Base-by-base conservation (phyloP, 164 flowering plant species). In the Buxus sempervirens region DNA sequence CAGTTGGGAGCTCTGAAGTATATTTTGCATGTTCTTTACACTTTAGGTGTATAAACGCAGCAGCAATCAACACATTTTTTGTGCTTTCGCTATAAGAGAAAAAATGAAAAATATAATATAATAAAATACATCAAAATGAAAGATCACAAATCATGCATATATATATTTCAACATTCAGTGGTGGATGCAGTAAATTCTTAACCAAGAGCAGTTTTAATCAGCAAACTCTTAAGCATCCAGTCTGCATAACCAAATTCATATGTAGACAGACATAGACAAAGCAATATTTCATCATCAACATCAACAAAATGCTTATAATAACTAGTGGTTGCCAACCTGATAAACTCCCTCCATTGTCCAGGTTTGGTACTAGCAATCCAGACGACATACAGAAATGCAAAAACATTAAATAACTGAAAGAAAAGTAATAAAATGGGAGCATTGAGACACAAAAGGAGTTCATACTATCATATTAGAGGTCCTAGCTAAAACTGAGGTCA, bases 11-110 rank as follows among this genome's bases (percentile, higher is more conserved):
- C 24, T 92, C 93, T 51, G 91, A 76, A 0, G 96, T 79, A 73
- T 77, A 90, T 72, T 88, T 92, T 23, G 82, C 83, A 76, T 85
- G 88, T 23, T 87, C 89, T 72, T 74, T 84, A 73, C 80, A 84
- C 80, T 86, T 90, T 79, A 92, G 65, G 76, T 92, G 97, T 79
- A 90, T 86, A 77, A 75, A 86, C 53, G 84, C 80, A 68, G 97
- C 90, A 25, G 88, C 82, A 68, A 88, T 77, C 66, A 92, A 78
- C 65, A 92, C 91, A 80, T 81, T 86, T 78, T 88, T 88, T 57
- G 97, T 92, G 82, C 81, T 83, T 68, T 88, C 94, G 79, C 97
- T 92, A 88, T 73, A 81, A 68, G n/a, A 72, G 26, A 8, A 38
- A 24, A 57, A 26, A 58, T 45, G 16, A 21, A 18, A 45, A 51